These are phyloP conservation scores for Sporisorium scitamineum DNA, from an alignment of 1,284 basidiomycete species.

Conservation along the genomic window DNA sequence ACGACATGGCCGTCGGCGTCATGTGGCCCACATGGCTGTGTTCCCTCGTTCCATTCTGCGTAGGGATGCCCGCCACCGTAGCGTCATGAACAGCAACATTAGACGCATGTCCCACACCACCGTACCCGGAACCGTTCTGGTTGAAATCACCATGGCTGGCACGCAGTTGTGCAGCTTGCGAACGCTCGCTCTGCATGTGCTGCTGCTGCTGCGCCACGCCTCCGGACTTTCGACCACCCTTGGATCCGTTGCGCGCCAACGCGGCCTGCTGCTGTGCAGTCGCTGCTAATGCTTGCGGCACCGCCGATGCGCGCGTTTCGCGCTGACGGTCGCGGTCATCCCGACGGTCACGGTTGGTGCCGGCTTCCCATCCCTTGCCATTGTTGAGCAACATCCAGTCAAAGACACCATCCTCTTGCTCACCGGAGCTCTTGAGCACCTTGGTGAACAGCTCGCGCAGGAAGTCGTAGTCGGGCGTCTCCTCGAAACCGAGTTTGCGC, in stretches of 20 bases:
- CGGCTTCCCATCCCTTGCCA: constrained; percentile 94
- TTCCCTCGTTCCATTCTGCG: constrained; percentile 41
- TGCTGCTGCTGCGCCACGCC: constrained; percentile 48
- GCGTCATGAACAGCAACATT: constrained; percentile 66
- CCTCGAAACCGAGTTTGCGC: constrained; percentile 88
- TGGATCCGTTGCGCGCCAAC: constrained; percentile 55
- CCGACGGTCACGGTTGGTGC: constrained; percentile 70
- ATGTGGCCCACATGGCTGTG: constrained; percentile 54
- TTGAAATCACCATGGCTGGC: constrained; percentile 53
- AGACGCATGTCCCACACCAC: constrained; percentile 57
- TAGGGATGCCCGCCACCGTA: constrained; percentile 51
- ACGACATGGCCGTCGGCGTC: constrained; percentile 47
- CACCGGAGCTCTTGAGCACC: constrained; percentile 87
- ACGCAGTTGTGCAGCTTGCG: constrained; percentile 44
- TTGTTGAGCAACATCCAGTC: constrained; percentile 91
- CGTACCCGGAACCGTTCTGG: constrained; percentile 49
- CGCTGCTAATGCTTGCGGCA: constrained; percentile 32
- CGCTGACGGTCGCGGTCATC: constrained; percentile 67
- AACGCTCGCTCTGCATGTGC: constrained; percentile 42
- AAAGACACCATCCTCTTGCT: constrained; percentile 87
- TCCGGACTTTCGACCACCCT: constrained; percentile 60
- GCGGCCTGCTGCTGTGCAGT: constrained; percentile 39
- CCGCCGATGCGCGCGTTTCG: constrained; percentile 49
- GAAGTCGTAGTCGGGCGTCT: constrained; percentile 96
- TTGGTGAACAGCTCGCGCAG: constrained; percentile 90